A percentile compares a stretch with the other conserved stretches of the same genome.
Evolutionary conservation across 768 basidiomycete species (phyloP).

Genomic region (Dacryopinax primogenitus): DNA sequence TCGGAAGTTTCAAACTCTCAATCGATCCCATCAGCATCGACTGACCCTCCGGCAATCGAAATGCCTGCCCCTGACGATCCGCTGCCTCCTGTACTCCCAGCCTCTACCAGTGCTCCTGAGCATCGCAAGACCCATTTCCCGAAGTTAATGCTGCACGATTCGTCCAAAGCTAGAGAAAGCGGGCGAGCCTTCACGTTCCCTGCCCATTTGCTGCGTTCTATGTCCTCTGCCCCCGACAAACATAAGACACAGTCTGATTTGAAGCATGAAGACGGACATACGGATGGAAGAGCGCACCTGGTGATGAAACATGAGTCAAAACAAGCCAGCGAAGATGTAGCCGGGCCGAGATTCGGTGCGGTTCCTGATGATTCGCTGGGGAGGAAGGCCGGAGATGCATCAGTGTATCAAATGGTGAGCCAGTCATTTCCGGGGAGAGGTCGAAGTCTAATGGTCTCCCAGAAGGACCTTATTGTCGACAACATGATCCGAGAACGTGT

Average conservation of each 20-base stretch:
- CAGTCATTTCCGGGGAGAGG: not conserved
- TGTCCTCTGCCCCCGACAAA: not conserved
- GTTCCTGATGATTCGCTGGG: constrained; percentile 13
- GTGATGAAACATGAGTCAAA: not conserved
- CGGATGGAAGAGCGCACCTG: not conserved
- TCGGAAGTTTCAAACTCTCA: too few species aligned
- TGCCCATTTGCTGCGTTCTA: not conserved
- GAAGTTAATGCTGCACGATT: not conserved
- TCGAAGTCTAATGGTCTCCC: not conserved
- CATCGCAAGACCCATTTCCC: not conserved
- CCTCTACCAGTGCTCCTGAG: too few species aligned
- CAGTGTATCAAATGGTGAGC: constrained; percentile 45
- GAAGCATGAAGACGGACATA: not conserved
- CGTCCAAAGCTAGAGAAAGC: not conserved
- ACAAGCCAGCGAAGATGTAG: constrained; percentile 12
- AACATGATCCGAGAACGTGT: constrained; percentile 88
- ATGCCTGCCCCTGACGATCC: too few species aligned
- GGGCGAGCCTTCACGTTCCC: not conserved
- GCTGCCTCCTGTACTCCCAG: too few species aligned
- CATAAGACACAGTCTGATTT: not conserved
- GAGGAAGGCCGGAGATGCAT: constrained; percentile 47
- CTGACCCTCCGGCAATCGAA: too few species aligned
- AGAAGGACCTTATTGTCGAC: constrained; percentile 21
- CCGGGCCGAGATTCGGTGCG: constrained; percentile 13
- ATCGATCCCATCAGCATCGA: too few species aligned